Evolutionary conservation across 1,284 basidiomycete species (phyloP), one percentile per base, ranked within the genome.

Genomic region (Agroathelia rolfsii): DNA sequence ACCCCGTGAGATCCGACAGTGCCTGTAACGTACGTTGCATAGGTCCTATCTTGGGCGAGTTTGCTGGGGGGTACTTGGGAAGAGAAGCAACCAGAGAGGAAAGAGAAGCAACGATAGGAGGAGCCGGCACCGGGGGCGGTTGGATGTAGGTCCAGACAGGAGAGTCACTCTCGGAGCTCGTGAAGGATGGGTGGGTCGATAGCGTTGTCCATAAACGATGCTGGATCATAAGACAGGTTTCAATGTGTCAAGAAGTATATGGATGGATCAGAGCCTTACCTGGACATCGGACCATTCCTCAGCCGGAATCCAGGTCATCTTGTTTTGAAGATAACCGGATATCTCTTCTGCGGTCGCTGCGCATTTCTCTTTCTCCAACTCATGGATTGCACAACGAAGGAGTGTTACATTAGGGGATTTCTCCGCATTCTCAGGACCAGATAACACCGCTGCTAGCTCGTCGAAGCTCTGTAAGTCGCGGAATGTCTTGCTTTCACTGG

Each of bases 1-100:
- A 79, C 4, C 76, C 76, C 1, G 76, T 80, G 40, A 80, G 66
- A 41, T 76, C 72, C 1, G 70, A 62, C 24, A 79, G 56, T 0
- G 72, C 48, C 42, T 78, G 65, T 14, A 77, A 49, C 3, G 72
- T 70, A 43, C 69, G 63, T 43, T 76, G 71, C 47, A 59, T 61
- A 9, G 51, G 42, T 14, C 42, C 42, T 46, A 45, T 42, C 36
- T 47, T 54, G 25, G 48, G 19, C 26, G 27, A 17, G 37, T 24
- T 12, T 19, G 19, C 16, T 10, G 44, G 49, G n/a, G 41, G 44
- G 36, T 42, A 42, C 36, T 49, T 49, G n/a, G 69, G 63, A 14
- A 78, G 48, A 8, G 63, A 48, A 11, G 50, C 41, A n/a, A 58
- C 56, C 11, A 83, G 58, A n/a, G 49, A 41, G 14, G 49, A 41